Base-by-base conservation (phyloP, 805 yeast genomes). In the Pichia cephalocereana region DNA sequence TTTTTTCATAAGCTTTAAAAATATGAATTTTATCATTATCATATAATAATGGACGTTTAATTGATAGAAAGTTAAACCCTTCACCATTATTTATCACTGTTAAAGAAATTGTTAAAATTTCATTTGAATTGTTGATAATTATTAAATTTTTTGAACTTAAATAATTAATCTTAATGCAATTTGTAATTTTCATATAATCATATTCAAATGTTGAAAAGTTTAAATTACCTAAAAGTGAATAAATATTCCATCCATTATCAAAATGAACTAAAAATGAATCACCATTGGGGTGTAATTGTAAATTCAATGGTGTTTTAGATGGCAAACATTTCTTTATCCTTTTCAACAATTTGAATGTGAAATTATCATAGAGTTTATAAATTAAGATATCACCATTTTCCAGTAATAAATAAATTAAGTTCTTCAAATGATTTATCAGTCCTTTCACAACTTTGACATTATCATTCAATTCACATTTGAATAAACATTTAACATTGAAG, bases 1-100 rank as follows among this genome's bases (percentile, higher is more conserved):
- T 63, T 51, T 72, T 75, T 41, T 72, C 75, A 39, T 65, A 72
- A 12, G 77, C 80, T 47, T 72, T 68, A 55, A 74, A 76, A 3
- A 77, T 55, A 44, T 68, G 54, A 17, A 77, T 54, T 26, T 67
- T 64, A 50, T 72, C 72, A 46, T 61, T 65, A 28, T 70, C 61
- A 45, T 62, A 57, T 27, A 77, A 54, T 2, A 75, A 58, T 0
- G 82, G 80, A 37, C 77, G 56, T 45, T 60, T 62, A 23, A 59
- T 46, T 8, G 57, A 50, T 14, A 54, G 55, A 4, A 62, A 55
- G 39, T 57, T 59, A 28, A 56, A 55, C 2, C 55, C 50, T 23
- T 44, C 43, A 6, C 62, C 56, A 27, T 53, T 59, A 46, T 64
- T 67, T 30, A 60, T 46, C 30, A 45, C 47, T 14, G 56, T 50